Conservation (phyloP, 2,329 filamentous ascomycete species). For the Fusarium sp. region DNA sequence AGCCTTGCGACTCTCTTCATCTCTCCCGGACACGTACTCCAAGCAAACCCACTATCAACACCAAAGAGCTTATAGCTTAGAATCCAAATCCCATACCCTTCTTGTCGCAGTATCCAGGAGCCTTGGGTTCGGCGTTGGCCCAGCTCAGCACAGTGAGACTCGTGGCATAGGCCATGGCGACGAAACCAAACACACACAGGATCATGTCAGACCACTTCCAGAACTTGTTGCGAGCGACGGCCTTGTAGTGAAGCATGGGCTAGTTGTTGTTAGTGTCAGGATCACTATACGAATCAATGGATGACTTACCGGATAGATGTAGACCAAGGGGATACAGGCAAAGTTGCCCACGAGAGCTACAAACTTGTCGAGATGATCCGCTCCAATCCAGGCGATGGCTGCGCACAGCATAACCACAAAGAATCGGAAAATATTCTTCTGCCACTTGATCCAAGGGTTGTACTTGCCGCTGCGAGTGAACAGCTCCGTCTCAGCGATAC, state of each 20-base stretch:
- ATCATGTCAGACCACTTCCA: constrained; percentile 79
- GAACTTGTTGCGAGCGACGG: constrained; percentile 75
- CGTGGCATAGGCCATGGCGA: constrained; percentile 94
- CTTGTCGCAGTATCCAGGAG: constrained; percentile 67
- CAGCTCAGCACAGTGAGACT: constrained; percentile 87
- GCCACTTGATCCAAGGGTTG: constrained; percentile 99
- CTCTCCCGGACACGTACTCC: constrained; percentile 12
- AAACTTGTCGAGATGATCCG: constrained; percentile 95
- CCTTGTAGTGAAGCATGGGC: constrained; percentile 91
- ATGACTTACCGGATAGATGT: constrained; percentile 91
- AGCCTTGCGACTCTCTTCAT: constrained; percentile 24
- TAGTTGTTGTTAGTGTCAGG: constrained; percentile 57
- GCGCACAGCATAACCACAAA: constrained; percentile 90
- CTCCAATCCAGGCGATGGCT: constrained; percentile 89
- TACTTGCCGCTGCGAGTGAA: constrained; percentile 97
- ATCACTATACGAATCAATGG: neutral
- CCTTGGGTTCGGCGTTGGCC: constrained; percentile 68
- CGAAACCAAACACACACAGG: constrained; percentile 83
- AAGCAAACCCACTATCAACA: neutral
- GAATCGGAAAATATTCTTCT: constrained; percentile 98
- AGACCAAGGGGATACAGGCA: constrained; percentile 96
- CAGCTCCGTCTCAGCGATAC: constrained; percentile 93
- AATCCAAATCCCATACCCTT: constrained; percentile 43
- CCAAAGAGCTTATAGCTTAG: constrained; percentile 9
- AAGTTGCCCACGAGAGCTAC: constrained; percentile 97